A percentile compares a stretch with the other conserved stretches of the same genome.
Conservation (phyloP, 257 asterid species). For the Anisodus tanguticus region DNA sequence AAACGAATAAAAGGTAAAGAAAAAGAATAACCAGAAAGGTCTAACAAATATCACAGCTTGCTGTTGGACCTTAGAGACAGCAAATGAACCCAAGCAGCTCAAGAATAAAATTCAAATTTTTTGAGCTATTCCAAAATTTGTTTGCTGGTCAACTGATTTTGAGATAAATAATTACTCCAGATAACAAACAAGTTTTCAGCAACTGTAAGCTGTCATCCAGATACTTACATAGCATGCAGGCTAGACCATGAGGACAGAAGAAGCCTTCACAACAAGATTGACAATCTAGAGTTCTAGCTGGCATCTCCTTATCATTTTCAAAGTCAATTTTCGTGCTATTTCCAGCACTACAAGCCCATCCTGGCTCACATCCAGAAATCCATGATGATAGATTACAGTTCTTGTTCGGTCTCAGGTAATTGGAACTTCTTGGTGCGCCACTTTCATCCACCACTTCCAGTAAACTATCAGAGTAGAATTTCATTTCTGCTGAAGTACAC, state of each 20-base stretch:
- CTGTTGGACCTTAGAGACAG: neutral
- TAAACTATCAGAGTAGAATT: constrained; percentile 60
- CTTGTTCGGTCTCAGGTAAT: constrained; percentile 60
- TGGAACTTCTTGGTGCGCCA: constrained; percentile 31
- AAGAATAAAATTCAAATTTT: neutral
- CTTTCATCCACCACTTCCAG: constrained; percentile 28
- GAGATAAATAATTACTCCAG: neutral
- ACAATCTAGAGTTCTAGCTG: constrained; percentile 67
- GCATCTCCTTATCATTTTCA: constrained; percentile 45
- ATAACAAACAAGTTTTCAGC: neutral
- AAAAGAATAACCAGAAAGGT: neutral
- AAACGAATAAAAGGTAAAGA: neutral
- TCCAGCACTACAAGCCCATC: constrained; percentile 80
- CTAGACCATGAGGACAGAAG: constrained; percentile 81
- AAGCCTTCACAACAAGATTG: constrained; percentile 87
- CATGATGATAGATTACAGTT: constrained; percentile 80
- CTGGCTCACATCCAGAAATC: constrained; percentile 85
- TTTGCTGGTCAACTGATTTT: neutral
- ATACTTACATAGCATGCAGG: constrained; percentile 95
- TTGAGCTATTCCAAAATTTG: neutral
- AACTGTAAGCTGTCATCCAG: neutral
- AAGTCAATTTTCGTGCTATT: constrained; percentile 46
- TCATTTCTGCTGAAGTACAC: constrained; percentile 80
- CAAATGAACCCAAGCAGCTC: constrained; percentile 13
- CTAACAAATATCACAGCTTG: constrained; percentile 8